Evolutionary conservation across 2,329 filamentous ascomycete species (phyloP).

Genomic region (Colletotrichum trifolii): DNA sequence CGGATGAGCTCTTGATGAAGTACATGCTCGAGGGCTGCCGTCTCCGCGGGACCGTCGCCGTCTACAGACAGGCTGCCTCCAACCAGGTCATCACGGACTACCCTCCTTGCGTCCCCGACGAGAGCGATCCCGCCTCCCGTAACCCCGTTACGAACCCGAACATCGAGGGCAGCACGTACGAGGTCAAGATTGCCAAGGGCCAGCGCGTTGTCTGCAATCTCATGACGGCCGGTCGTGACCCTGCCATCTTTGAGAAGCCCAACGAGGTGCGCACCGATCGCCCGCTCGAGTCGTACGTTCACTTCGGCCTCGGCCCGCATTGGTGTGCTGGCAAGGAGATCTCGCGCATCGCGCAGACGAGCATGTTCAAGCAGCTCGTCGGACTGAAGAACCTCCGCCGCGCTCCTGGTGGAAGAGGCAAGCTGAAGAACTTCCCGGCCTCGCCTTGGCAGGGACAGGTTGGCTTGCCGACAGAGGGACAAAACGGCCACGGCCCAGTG

Average conservation of each 20-base stretch:
- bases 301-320: conserved; percentile 63
- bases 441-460: conserved; percentile 39
- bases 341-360: conserved; percentile 41
- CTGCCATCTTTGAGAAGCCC: conserved; percentile 61
- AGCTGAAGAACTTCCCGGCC: conserved; percentile 40
- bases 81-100: conserved; percentile 43
- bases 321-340: conserved; percentile 52
- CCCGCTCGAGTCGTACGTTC: conserved; percentile 61
- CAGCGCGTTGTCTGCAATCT: conserved; percentile 64
- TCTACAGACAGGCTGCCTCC: conserved; percentile 57
- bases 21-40: conserved; percentile 64
- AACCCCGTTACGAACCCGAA: conserved; percentile 37
- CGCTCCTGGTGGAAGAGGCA: conserved; percentile 39
- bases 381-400: conserved; percentile 40
- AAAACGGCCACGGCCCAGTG: conserved; percentile 14
- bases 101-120: conserved; percentile 38
- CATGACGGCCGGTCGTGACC: conserved; percentile 58
- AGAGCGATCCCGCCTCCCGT: conserved; percentile 35
- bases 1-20: conserved; percentile 56
- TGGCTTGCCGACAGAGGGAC: conserved; percentile 22
- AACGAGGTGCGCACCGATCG: conserved; percentile 61
- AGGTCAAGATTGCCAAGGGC: conserved; percentile 45
- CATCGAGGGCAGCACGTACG: conserved; percentile 29
- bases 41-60: conserved; percentile 62
- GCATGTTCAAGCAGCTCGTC: conserved; percentile 41